Evolutionary conservation across 2,329 filamentous ascomycete genomes (phyloP), one percentile per base, ranked within the genome.

Genomic region (Thielaviopsis populi): DNA sequence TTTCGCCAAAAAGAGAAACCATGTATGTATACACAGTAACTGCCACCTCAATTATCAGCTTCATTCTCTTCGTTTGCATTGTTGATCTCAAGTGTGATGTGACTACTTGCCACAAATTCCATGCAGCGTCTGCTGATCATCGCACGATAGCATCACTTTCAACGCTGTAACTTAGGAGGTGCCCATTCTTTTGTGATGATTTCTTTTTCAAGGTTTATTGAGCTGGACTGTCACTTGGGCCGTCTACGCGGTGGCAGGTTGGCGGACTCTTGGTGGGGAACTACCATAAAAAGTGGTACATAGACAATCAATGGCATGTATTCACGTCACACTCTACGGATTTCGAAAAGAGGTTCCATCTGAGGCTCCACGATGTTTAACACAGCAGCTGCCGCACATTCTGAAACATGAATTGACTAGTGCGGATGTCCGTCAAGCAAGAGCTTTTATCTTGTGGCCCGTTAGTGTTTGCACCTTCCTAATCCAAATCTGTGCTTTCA

Each of bases 241-340:
- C 7, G 15, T n/a, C 15, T 6, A 15, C 42, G 15, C 15, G 4
- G 42, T 46, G n/a, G 42, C 8, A 17, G 42, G 10, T 10, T 37
- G 15, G 17, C 53, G 53, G 53, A 56, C 53, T 56, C 37, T 56
- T 56, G 53, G 53, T 56, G 53, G 53, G 53, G 53, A 56, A 56
- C 7, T 33, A n/a, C 53, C 30, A 56, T 42, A 41, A 59, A 41
- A 59, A 27, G 42, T 11, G 33, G 19, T 59, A 41, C 30, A 24
- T 22, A 33, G 4, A 58, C n/a, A 24, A 46, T 46, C 46, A 24
- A 11, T 24, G 11, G 27, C 46, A 17, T 50, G 46, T 10, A 17
- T 15, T 50, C 24, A 24, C 46, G 24, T n/a, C 33, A 41, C n/a
- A 41, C 40, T 41, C 27, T 8, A 17, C 24, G 30, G 24, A 17